phyloP scores from a whole-genome alignment of 176 grass and related monocot genomes.

The Lolium multiflorum region DNA sequence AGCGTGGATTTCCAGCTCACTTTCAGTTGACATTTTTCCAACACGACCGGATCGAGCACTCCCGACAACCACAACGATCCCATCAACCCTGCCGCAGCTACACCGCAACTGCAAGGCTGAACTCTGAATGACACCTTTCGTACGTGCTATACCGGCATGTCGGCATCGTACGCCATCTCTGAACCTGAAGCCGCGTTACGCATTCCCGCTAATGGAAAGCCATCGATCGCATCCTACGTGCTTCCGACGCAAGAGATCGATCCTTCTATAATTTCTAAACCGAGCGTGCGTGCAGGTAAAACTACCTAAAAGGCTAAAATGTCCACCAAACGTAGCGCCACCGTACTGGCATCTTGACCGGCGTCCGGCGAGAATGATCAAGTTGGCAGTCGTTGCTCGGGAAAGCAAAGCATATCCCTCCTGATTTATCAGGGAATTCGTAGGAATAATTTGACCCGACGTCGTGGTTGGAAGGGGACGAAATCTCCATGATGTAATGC shows the following conservation, averaged over 20 bases:
- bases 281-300: background rate
- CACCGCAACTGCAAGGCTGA: background rate
- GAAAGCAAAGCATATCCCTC: conserved; percentile 22
- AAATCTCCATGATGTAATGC: conserved; percentile 28
- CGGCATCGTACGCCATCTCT: conserved; percentile 9
- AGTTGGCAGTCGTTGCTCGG: background rate
- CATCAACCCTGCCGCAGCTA: background rate
- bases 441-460: background rate
- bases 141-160: background rate
- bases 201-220: background rate
- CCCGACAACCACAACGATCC: background rate
- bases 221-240: background rate
- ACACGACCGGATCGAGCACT: background rate
- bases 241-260: conserved; percentile 16
- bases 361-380: no score
- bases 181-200: background rate
- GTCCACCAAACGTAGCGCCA: conserved; percentile 14
- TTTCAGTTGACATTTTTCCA: background rate
- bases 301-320: background rate
- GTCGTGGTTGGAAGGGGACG: background rate
- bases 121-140: background rate
- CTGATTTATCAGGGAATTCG: background rate
- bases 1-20: no score
- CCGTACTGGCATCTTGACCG: background rate
- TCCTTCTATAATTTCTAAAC: background rate